Conservation (phyloP, 2,329 filamentous ascomycete genomes). For the Colletotrichum sp. region DNA sequence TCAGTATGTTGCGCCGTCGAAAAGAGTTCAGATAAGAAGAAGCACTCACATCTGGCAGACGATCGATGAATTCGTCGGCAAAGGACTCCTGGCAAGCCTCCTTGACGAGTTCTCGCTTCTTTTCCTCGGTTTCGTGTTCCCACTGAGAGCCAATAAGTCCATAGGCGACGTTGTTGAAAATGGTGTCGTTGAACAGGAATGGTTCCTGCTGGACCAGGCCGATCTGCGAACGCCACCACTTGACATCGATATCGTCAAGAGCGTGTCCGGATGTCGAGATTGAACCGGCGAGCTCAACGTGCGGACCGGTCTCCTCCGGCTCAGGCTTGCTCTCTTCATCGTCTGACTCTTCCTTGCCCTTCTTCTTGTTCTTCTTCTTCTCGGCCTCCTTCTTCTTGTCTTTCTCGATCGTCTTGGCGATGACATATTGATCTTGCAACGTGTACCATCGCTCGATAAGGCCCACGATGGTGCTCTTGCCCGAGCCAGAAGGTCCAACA, state of each 20-base stretch:
- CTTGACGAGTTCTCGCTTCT: conserved; percentile 63
- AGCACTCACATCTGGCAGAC: conserved; percentile 57
- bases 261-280: conserved; percentile 59
- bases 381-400: conserved; percentile 48
- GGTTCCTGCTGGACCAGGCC: conserved; percentile 73
- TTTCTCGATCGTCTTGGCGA: conserved; percentile 54
- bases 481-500: conserved; percentile 74
- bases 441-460: conserved; percentile 77
- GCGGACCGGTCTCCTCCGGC: conserved; percentile 41
- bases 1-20: background rate
- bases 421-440: conserved; percentile 56
- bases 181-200: conserved; percentile 70
- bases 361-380: conserved; percentile 38
- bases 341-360: conserved; percentile 33
- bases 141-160: conserved; percentile 60
- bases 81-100: conserved; percentile 72
- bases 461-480: conserved; percentile 77
- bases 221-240: conserved; percentile 68
- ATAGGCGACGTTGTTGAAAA: conserved; percentile 66
- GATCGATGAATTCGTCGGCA: conserved; percentile 72
- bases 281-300: conserved; percentile 53
- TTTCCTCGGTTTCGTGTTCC: conserved; percentile 57
- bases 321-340: conserved; percentile 26
- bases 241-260: conserved; percentile 64
- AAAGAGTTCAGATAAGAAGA: background rate